Evolutionary conservation across 345 rosid genomes (phyloP), one percentile per base, ranked within the genome.

Genomic region (Ceriops zippeliana): DNA sequence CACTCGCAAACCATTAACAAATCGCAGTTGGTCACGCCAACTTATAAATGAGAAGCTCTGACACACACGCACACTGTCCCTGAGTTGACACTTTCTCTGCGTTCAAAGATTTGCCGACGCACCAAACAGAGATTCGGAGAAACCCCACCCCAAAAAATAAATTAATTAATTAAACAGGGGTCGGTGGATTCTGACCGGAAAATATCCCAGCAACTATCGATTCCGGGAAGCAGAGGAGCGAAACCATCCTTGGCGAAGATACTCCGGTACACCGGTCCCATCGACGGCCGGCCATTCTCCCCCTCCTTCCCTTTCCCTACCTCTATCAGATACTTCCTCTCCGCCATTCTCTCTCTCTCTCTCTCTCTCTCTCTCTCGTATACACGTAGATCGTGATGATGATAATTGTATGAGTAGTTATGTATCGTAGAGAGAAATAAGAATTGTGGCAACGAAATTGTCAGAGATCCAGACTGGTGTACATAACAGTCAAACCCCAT

Each of bases 191-290:
- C 82, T 66, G n/a, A 93, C 99, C 97, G 87, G 77, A 95, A 95
- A 80, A 91, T 75, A 66, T 91, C 97, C 99, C 99, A 95, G 84
- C 96, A 95, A 72, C 90, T 82, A 4, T 91, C 86, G 85, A 91
- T 52, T 20, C 96, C 97, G 1, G 83, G 79, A 62, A 85, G 69
- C 21, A 96, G 93, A 28, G 83, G 65, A n/a, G 97, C 96, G 68
- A 88, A 90, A 24, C 99, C 96, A 49, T 83, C 85, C 73, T 84
- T 73, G 42, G 97, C 97, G 59, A 87, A 87, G 28, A 56, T 13
- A 76, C 96, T 95, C 24, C 99, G 96, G 75, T 88, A 95, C 1
- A 79, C 90, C n/a, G 97, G 90, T 16, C 99, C 99, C 28, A 81
- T 70, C 46, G 99, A 95, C 19, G 97, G 97, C 75, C 49, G 77